phyloP scores from a whole-genome alignment of 805 yeast species.

The Nakazawaea wyomingensis region DNA sequence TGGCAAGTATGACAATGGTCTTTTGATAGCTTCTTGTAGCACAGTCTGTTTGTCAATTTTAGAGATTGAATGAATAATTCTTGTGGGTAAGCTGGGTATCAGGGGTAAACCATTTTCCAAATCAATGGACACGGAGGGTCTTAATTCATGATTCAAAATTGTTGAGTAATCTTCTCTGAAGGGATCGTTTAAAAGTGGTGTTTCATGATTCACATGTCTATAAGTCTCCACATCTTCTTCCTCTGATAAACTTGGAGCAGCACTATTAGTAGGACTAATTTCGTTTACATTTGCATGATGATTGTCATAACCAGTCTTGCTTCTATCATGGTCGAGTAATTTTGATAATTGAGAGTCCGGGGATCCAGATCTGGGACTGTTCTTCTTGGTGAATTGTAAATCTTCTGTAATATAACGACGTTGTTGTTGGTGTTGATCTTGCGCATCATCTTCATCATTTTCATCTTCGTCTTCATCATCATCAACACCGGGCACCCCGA shows the following conservation, averaged over 20 bases:
- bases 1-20: slow-evolving; percentile 54
- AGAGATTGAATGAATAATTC: background rate
- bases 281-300: background rate
- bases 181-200: slow-evolving; percentile 9
- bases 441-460: slow-evolving; percentile 1
- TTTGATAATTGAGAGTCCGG: slow-evolving; percentile 12
- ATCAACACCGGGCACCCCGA: slow-evolving; percentile 41
- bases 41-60: slow-evolving; percentile 20
- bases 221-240: slow-evolving; percentile 5
- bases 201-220: slow-evolving; percentile 1
- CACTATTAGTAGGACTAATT: slow-evolving; percentile 8
- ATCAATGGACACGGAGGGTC: slow-evolving; percentile 12
- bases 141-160: slow-evolving; percentile 1
- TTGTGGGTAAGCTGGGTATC: slow-evolving; percentile 1
- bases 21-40: slow-evolving; percentile 22
- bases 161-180: slow-evolving; percentile 7
- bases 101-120: slow-evolving; percentile 11
- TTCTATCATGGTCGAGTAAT: slow-evolving; percentile 5
- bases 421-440: no score
- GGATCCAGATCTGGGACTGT: background rate
- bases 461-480: slow-evolving; percentile 15
- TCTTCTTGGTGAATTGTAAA: background rate
- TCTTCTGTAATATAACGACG: background rate
- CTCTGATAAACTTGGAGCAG: background rate
- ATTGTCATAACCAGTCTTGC: background rate